Conservation (phyloP, 768 basidiomycete species). For the Hericium alpestre region DNA sequence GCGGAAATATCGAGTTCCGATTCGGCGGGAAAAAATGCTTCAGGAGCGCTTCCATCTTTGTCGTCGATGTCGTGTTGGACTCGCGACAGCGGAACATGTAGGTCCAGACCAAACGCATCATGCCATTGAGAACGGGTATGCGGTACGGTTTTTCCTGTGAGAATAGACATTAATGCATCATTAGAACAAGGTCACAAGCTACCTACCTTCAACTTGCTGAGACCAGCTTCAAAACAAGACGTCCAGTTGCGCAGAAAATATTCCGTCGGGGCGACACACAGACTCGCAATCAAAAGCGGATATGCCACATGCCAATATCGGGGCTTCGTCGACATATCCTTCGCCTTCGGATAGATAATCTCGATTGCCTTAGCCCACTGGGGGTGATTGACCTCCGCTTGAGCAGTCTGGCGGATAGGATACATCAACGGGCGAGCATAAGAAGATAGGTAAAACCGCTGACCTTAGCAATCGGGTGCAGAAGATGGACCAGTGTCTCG, state of each 20-base stretch:
- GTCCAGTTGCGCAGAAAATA: constrained; percentile 81
- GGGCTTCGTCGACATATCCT: constrained; percentile 78
- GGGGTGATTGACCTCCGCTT: constrained; percentile 92
- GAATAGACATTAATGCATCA: background rate
- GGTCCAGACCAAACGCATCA: constrained; percentile 81
- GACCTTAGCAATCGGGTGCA: constrained; percentile 88
- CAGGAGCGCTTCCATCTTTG: constrained; percentile 63
- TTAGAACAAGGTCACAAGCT: background rate
- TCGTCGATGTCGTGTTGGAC: constrained; percentile 65
- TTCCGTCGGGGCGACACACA: constrained; percentile 81
- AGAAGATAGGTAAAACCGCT: constrained; percentile 3
- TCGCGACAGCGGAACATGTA: constrained; percentile 93
- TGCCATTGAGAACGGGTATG: constrained; percentile 66
- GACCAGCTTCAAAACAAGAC: constrained; percentile 56
- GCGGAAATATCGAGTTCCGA: constrained; percentile 45
- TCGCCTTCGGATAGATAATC: constrained; percentile 68
- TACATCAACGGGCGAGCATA: background rate
- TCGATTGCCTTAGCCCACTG: constrained; percentile 91
- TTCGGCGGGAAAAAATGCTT: constrained; percentile 74
- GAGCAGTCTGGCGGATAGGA: constrained; percentile 53
- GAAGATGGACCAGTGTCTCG: constrained; percentile 61
- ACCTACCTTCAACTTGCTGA: constrained; percentile 71
- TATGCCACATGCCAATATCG: constrained; percentile 86
- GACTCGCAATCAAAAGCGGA: constrained; percentile 68
- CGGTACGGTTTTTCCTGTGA: constrained; percentile 73